Percentiles rank a stretch among this genome's conserved stretches.
phyloP scores from a whole-genome alignment of 768 basidiomycete species.

The Auricularia sp. region DNA sequence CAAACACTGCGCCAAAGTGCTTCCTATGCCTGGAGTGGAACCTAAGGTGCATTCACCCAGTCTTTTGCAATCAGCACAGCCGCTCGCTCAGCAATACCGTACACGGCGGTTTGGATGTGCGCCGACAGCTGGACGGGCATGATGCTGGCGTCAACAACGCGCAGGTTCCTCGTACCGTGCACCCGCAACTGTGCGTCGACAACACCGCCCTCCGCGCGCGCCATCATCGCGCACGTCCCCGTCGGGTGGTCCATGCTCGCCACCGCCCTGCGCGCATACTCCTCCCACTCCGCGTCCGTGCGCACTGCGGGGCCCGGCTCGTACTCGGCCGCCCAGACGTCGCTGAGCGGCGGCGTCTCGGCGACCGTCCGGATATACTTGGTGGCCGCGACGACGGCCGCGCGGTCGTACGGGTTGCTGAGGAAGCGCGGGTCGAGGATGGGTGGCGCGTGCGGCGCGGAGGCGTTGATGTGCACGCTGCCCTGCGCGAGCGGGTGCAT shows the following conservation, averaged over 20 bases:
- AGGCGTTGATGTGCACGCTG: constrained; percentile 21
- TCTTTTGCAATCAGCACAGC: constrained; percentile 26
- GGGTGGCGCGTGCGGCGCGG: constrained; percentile 24
- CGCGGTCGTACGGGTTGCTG: constrained; percentile 24
- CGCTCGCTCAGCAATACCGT: constrained; percentile 41
- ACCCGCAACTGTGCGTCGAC: constrained; percentile 39
- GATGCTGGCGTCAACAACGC: constrained; percentile 15
- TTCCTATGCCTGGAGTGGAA: too few relatives aligned
- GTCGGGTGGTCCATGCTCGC: constrained; percentile 41
- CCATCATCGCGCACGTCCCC: constrained; percentile 49
- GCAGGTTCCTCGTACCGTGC: constrained; percentile 12
- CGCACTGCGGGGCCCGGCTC: constrained; percentile 38
- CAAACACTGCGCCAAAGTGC: too few relatives aligned
- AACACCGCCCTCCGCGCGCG: constrained; percentile 42
- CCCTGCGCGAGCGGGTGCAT: background rate
- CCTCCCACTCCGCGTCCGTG: constrained; percentile 47
- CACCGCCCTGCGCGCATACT: constrained; percentile 22
- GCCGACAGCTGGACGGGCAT: constrained; percentile 29
- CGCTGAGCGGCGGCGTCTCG: constrained; percentile 38
- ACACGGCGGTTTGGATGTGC: constrained; percentile 23
- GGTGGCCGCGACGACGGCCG: constrained; percentile 44
- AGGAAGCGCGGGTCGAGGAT: constrained; percentile 36
- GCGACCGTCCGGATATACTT: constrained; percentile 50
- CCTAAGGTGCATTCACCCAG: too few relatives aligned
- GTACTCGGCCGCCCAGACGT: constrained; percentile 33